These are phyloP conservation scores for Aspergillus conjunctus DNA, from an alignment of 495 filamentous ascomycete genomes.

Conservation along the genomic window DNA sequence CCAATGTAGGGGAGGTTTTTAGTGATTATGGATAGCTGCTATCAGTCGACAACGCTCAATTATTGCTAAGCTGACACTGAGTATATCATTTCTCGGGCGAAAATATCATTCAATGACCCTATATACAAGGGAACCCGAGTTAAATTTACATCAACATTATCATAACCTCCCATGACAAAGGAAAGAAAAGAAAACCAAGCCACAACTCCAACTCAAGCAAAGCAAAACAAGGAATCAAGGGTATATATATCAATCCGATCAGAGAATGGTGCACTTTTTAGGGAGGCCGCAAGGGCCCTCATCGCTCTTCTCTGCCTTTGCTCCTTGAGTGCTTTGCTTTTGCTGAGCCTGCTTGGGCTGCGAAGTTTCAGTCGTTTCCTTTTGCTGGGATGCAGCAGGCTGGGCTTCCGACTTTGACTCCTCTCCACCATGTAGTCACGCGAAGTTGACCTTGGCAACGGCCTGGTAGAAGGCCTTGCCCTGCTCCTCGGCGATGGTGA, in stretches of 20 bases:
- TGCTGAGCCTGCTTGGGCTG: slow-evolving; percentile 20
- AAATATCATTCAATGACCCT: background rate
- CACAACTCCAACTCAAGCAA: slow-evolving; percentile 9
- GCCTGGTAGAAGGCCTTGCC: slow-evolving; percentile 84
- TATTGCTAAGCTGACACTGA: no score
- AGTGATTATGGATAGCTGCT: no score
- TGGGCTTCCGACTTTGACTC: slow-evolving; percentile 38
- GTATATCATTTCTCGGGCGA: no score
- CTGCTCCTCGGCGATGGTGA: slow-evolving; percentile 76
- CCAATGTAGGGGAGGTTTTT: no score
- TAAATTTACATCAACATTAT: slow-evolving; percentile 4
- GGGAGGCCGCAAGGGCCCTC: slow-evolving; percentile 73
- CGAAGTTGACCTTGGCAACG: slow-evolving; percentile 70
- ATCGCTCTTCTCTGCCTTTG: slow-evolving; percentile 42
- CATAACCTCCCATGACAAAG: slow-evolving; percentile 17
- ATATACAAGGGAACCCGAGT: background rate
- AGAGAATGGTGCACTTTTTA: slow-evolving; percentile 65
- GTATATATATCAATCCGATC: slow-evolving; percentile 25
- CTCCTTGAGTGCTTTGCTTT: slow-evolving; percentile 31
- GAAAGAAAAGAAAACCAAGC: slow-evolving; percentile 16
- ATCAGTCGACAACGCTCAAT: no score
- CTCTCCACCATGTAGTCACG: slow-evolving; percentile 77
- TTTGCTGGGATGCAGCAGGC: slow-evolving; percentile 29
- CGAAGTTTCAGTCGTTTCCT: slow-evolving; percentile 23
- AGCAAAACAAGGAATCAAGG: slow-evolving; percentile 12